phyloP scores from a whole-genome alignment of 2,329 filamentous ascomycete species.

The Fusarium sublunatum region DNA sequence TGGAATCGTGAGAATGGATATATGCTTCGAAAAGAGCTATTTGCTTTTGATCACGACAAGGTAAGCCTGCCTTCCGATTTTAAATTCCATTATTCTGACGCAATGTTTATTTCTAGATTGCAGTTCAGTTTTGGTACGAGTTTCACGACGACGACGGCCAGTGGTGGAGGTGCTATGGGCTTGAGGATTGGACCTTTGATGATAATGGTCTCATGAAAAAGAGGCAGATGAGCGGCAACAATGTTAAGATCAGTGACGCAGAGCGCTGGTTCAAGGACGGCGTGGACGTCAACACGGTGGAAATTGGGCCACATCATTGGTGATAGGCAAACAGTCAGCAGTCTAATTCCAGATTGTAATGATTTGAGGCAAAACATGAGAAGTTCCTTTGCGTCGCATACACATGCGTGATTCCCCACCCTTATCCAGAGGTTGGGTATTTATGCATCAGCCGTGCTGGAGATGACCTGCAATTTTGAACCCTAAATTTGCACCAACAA shows the following conservation, averaged over 20 bases:
- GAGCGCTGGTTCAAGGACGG: slow-evolving; percentile 78
- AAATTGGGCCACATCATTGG: slow-evolving; percentile 58
- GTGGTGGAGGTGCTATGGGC: slow-evolving; percentile 89
- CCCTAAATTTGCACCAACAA: background rate
- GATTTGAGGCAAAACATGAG: too few relatives aligned
- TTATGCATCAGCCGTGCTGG: background rate
- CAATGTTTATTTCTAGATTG: slow-evolving; percentile 63
- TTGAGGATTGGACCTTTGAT: slow-evolving; percentile 83
- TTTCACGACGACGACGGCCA: slow-evolving; percentile 75
- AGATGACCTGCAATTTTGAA: background rate
- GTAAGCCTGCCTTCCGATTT: slow-evolving; percentile 44
- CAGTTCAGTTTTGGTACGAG: slow-evolving; percentile 93
- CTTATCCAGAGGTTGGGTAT: too few relatives aligned
- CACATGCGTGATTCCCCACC: too few relatives aligned
- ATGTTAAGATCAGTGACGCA: slow-evolving; percentile 69
- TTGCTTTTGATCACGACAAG: slow-evolving; percentile 77
- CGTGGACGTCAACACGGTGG: slow-evolving; percentile 74
- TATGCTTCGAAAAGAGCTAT: slow-evolving; percentile 83
- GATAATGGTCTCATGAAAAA: slow-evolving; percentile 77
- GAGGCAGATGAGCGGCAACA: slow-evolving; percentile 80
- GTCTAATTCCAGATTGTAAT: background rate
- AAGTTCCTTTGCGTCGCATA: too few relatives aligned
- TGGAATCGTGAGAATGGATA: slow-evolving; percentile 80
- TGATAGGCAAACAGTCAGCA: background rate
- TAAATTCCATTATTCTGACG: background rate